Conservation (phyloP, 2,329 filamentous ascomycete species). For the Colletotrichum tamarilloi region DNA sequence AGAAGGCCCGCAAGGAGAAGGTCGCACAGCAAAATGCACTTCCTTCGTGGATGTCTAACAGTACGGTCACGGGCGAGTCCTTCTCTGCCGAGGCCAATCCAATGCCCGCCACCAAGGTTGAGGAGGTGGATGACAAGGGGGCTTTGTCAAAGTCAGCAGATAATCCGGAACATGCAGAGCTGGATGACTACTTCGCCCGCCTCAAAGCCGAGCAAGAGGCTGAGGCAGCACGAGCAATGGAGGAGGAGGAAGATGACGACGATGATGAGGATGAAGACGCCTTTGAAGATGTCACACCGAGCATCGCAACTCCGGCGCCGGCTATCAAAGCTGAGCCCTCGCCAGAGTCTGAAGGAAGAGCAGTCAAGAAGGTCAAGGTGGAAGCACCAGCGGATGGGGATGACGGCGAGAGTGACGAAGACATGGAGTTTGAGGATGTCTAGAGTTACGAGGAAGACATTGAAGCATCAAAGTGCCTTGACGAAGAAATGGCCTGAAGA, state of each 20-base stretch:
- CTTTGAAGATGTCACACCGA: constrained; percentile 61
- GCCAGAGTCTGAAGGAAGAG: constrained; percentile 53
- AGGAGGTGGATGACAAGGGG: constrained; percentile 61
- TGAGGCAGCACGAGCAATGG: constrained; percentile 48
- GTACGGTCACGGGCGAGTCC: constrained; percentile 74
- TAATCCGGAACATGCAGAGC: constrained; percentile 65
- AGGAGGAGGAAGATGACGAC: constrained; percentile 43
- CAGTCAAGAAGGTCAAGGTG: constrained; percentile 71
- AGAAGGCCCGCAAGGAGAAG: constrained; percentile 73
- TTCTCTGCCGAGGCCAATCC: constrained; percentile 57
- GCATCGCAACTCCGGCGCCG: constrained; percentile 40
- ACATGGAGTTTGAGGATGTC: constrained; percentile 70
- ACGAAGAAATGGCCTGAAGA: neutral
- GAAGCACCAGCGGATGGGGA: constrained; percentile 59
- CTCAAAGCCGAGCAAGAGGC: constrained; percentile 71
- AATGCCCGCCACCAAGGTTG: constrained; percentile 47
- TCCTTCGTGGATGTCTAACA: constrained; percentile 78
- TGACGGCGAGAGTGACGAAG: constrained; percentile 63
- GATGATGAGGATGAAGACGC: constrained; percentile 54
- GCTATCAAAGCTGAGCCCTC: constrained; percentile 49
- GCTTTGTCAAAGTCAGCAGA: constrained; percentile 52
- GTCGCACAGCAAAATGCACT: constrained; percentile 76
- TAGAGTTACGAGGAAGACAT: constrained; percentile 35
- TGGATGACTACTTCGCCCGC: constrained; percentile 76
- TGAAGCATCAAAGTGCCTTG: neutral